phyloP scores from a whole-genome alignment of 129 eudicot species.

The Artemisia annua region DNA sequence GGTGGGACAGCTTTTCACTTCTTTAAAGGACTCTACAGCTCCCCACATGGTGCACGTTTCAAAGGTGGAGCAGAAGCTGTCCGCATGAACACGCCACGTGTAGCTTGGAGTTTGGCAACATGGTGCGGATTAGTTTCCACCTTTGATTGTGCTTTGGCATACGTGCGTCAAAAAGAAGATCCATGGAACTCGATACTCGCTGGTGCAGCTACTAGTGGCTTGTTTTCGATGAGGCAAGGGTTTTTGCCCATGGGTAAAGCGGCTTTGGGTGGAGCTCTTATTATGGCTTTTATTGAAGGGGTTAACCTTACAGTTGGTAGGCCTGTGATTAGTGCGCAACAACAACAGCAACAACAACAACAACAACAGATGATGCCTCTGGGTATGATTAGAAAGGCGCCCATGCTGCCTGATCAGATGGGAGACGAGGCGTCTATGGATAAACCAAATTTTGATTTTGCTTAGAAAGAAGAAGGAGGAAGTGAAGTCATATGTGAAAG shows the following conservation, averaged over 20 bases:
- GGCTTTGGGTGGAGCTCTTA: conserved; percentile 55
- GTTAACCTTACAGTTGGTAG: conserved; percentile 67
- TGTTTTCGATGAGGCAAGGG: conserved; percentile 68
- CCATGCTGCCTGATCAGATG: conserved; percentile 14
- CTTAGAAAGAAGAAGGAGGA: conserved; percentile 33
- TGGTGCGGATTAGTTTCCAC: conserved; percentile 77
- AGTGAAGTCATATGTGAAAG: conserved; percentile 1
- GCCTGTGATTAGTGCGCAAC: conserved; percentile 17
- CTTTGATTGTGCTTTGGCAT: conserved; percentile 64
- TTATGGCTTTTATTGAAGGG: conserved; percentile 73
- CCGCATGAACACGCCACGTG: conserved; percentile 69
- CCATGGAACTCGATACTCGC: conserved; percentile 77
- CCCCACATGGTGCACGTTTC: conserved; percentile 58
- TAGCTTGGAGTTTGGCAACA: conserved; percentile 66
- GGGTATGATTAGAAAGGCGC: conserved; percentile 33
- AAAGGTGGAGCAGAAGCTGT: conserved; percentile 62
- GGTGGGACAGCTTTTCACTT: conserved; percentile 72
- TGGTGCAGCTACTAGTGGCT: conserved; percentile 79
- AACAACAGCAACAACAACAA: conserved; percentile 2
- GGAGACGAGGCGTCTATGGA: not conserved
- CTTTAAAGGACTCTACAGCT: conserved; percentile 48
- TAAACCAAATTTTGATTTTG: too few relatives aligned
- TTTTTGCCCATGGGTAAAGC: conserved; percentile 49
- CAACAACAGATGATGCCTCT: conserved; percentile 39
- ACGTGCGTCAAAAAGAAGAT: conserved; percentile 68